Base-by-base conservation (phyloP, 345 rosid species). In the Salix koriyanagi region DNA sequence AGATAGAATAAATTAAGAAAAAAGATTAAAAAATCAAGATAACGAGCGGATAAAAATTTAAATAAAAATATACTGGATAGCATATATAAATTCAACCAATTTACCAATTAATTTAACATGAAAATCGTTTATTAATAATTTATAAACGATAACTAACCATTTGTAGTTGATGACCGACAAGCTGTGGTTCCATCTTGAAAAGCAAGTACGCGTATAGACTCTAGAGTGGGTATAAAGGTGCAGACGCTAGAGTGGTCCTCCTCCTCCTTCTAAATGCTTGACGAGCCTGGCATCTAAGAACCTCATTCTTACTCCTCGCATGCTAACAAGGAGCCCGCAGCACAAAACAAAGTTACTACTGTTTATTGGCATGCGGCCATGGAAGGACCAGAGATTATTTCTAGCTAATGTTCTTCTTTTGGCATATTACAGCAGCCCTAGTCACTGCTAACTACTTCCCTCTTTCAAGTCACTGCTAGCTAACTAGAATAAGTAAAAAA, bases 181-280 rank as follows among this genome's bases (percentile, higher is more conserved):
- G 44, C 14, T 13, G 16, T 13, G 16, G 16, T 44, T 44, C 15
- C 15, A 13, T 18, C n/a, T 50, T 50, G n/a, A 50, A 50, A 50
- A 4, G 56, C n/a, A 50, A 50, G 56, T 50, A 5, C 18, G 7
- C 21, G 60, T 21, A 28, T 1, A 64, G 36, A 64, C 36, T 13
- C 11, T 25, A 14, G 67, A 64, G 67, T 5, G 66, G 18, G 32
- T 3, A 28, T 64, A 64, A 30, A 26, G 16, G 19, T 64, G 15
- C 2, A 64, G 67, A 26, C 37, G 28, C 67, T 25, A 70, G 73
- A 46, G 73, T 44, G 73, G 73, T 70, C 73, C 60, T 70, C 26
- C 68, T 70, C 73, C 60, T 70, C 26, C 68, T 60, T 12, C 14
- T 19, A 60, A 7, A n/a, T 0, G 26, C 28, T 9, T 8, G 65